Evolutionary conservation across 257 asterid species (phyloP), one percentile per base, ranked within the genome.

Genomic region (Verbena officinalis): DNA sequence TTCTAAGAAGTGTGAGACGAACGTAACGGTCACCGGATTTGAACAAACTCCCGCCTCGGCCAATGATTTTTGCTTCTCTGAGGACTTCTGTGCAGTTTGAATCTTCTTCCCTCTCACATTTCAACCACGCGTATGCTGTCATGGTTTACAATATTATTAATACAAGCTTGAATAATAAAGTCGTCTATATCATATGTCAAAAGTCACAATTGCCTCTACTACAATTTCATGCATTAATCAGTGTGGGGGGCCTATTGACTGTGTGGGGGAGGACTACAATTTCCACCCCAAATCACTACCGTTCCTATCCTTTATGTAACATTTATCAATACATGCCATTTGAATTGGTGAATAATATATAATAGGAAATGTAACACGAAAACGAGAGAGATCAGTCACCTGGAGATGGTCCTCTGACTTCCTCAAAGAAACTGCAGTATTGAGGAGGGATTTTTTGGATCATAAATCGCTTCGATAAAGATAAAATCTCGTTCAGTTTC

Each of bases 391-490:
- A 31, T 5, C 51, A 9, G 20, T 80, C 38, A 87, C 97, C 97
- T 85, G 95, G 96, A 69, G 97, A 84, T 49, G 96, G 86, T 20
- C 75, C 88, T 44, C 93, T 80, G 45, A 80, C 64, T 76, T 53
- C 69, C 51, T 71, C 64, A 36, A 73, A 64, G 77, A 63, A 90
- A 65, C 20, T 80, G 84, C 97, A 90, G 59, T 67, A 80, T 36
- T 39, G 55, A 15, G 87, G 81, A 1, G 93, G 73, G 17, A 87
- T 75, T 48, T 82, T 67, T 68, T 84, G 95, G 62, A 86, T 49
- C 48, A 65, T 68, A 61, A 86, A 80, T 6, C 77, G 86, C 15
- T 60, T 63, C 2, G 96, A 85, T 19, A 19, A 36, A 0, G 87
- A 80, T 12, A 90, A 16, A 53, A 74, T 69, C 1, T 44, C 36